Base-by-base conservation (phyloP, 345 rosid genomes). In the Populus tremula region DNA sequence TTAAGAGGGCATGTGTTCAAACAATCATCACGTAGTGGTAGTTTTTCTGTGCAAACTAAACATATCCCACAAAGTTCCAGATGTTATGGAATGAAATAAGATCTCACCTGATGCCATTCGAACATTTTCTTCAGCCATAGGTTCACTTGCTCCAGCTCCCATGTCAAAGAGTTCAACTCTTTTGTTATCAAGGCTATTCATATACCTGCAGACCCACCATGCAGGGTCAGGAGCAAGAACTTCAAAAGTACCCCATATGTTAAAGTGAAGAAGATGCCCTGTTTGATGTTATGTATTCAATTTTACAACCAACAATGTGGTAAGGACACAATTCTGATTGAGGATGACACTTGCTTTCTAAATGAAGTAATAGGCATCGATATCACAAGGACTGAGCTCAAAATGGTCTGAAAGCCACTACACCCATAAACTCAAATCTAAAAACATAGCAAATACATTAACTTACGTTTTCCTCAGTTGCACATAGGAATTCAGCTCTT, bases 81-180 rank as follows among this genome's bases (percentile, higher is more conserved):
- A 47, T 47, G 50, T 47, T 13, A 39, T 39, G 43, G 8, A 39
- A 39, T 6, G 23, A 25, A 67, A 64, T 9, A 9, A 65, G 25
- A 54, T n/a, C 39, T 18, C 41, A 25, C 11, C 36, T 69, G 53
- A 39, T 33, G 43, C 43, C 38, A 49, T 72, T 86, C 88, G 94
- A 69, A 92, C 93, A 88, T 93, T 89, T 69, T 96, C 98, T 38
- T 92, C 95, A 47, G 91, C 91, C 39, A 88, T 85, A 77, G 96
- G 95, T 76, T 96, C 99, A 85, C 97, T 88, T 47, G 77, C 91
- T 84, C 98, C 99, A 31, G 96, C 92, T 85, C 97, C 97, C 94
- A 87, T 87, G 75, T 93, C 99, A 67, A 92, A 90, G 75, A 92
- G 96, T 80, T 92, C 98, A 77, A 90, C 89, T 87, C 88, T 96